phyloP scores from a whole-genome alignment of 176 grass and related monocot species.

The Luzula sylvatica region DNA sequence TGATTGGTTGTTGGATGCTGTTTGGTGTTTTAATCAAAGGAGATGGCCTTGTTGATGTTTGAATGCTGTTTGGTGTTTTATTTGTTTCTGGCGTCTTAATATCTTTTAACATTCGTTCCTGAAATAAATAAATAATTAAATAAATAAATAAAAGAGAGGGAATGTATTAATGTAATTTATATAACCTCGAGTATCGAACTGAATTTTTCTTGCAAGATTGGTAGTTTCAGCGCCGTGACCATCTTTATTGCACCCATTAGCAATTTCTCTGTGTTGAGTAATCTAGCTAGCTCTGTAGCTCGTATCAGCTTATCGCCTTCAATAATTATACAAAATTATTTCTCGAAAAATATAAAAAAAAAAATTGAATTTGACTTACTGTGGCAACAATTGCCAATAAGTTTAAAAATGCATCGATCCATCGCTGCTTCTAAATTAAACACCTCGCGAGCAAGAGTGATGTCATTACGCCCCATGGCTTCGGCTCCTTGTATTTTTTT shows the following conservation, averaged over 20 bases:
- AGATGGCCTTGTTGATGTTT: not conserved
- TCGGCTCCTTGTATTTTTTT: constrained; percentile 56
- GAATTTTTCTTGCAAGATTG: constrained; percentile 82
- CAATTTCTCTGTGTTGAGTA: constrained; percentile 75
- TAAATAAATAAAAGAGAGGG: not conserved
- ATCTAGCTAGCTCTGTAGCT: constrained; percentile 74
- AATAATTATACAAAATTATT: not conserved
- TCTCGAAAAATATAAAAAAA: not conserved
- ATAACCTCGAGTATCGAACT: constrained; percentile 71
- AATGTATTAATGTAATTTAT: not conserved
- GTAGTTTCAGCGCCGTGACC: constrained; percentile 77
- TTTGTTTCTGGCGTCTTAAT: constrained; percentile 4
- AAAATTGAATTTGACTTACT: constrained; percentile 41
- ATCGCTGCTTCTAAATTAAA: constrained; percentile 77
- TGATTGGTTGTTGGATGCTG: constrained; percentile 2
- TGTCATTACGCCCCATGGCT: constrained; percentile 40
- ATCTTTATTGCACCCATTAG: constrained; percentile 83
- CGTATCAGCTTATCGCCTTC: constrained; percentile 81
- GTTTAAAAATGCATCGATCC: constrained; percentile 82
- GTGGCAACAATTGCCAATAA: constrained; percentile 89
- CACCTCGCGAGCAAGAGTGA: constrained; percentile 58
- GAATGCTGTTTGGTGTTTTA: not conserved
- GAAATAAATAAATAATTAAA: not conserved
- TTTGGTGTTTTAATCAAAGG: constrained; percentile 1
- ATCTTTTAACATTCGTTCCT: constrained; percentile 67